Evolutionary conservation across 768 basidiomycete genomes (phyloP).

Genomic region (Calocybe cyanea): DNA sequence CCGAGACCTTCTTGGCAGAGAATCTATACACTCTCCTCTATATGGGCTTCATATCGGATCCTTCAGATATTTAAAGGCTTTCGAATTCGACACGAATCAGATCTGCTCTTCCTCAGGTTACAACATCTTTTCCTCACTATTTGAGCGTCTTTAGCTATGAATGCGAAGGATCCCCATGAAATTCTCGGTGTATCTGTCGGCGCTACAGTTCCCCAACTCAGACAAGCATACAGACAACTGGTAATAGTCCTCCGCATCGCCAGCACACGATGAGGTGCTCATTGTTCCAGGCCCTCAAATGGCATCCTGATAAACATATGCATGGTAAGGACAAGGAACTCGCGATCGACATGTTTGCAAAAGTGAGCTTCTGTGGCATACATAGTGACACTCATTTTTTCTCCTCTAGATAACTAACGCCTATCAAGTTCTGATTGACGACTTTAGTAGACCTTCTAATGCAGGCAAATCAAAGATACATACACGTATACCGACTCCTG

Average conservation of each 20-base stretch:
- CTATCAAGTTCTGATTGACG: conserved; percentile 50
- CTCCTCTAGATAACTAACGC: conserved; percentile 47
- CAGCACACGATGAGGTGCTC: conserved; percentile 15
- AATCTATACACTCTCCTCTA: conserved; percentile 6
- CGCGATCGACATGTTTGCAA: conserved; percentile 53
- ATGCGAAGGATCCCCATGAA: conserved; percentile 36
- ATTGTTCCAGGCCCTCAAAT: conserved; percentile 47
- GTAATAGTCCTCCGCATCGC: conserved; percentile 32
- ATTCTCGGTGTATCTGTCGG: conserved; percentile 42
- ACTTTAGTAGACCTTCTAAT: conserved; percentile 21
- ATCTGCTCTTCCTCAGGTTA: neutral
- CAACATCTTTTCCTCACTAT: neutral
- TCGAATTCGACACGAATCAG: neutral
- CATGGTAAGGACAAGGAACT: conserved; percentile 48
- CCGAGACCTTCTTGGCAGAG: conserved; percentile 10
- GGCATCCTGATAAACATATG: conserved; percentile 66
- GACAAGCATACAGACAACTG: conserved; percentile 57
- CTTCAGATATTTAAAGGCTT: conserved; percentile 9
- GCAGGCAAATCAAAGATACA: conserved; percentile 9
- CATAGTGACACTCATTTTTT: neutral
- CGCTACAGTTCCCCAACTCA: conserved; percentile 39
- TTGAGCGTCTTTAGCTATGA: conserved; percentile 18
- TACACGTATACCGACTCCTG: conserved; percentile 10
- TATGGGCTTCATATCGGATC: conserved; percentile 9
- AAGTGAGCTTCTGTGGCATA: conserved; percentile 34